These are phyloP conservation scores for Halophytophthora polymorphica DNA, from an alignment of 352 stramenopile species.

Conservation along the genomic window DNA sequence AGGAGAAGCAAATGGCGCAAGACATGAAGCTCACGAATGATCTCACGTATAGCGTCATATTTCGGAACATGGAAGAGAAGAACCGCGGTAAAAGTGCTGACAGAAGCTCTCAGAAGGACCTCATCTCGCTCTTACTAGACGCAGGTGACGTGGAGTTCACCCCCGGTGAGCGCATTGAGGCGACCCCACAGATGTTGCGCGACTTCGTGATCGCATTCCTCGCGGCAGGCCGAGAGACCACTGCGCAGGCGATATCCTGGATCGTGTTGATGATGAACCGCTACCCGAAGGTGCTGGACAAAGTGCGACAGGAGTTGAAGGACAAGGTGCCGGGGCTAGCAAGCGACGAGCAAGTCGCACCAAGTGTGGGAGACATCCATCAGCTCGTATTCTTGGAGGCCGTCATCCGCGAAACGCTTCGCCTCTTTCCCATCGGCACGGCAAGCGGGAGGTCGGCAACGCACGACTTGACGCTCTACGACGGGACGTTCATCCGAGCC, in stretches of 20 bases:
- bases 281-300: constrained; percentile 42
- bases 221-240: constrained; percentile 72
- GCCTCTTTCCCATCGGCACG: constrained; percentile 57
- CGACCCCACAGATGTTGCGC: constrained; percentile 35
- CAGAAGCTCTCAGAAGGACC: constrained; percentile 18
- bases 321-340: constrained; percentile 43
- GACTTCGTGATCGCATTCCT: constrained; percentile 82
- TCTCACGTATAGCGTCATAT: constrained; percentile 21
- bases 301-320: constrained; percentile 38
- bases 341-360: constrained; percentile 7
- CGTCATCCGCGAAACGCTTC: constrained; percentile 47
- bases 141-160: constrained; percentile 15
- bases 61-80: constrained; percentile 13
- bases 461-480: constrained; percentile 56
- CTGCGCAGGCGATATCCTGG: constrained; percentile 61
- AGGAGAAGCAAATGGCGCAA: constrained; percentile 19
- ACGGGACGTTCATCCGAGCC: constrained; percentile 61
- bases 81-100: constrained; percentile 10
- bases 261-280: constrained; percentile 68
- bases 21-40: constrained; percentile 26
- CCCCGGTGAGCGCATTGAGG: constrained; percentile 4
- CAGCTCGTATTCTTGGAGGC: constrained; percentile 50
- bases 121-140: constrained; percentile 44
- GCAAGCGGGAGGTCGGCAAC: constrained; percentile 45
- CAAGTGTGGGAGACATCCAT: constrained; percentile 35